Evolutionary conservation across 1,284 basidiomycete species (phyloP).

Genomic region (Malassezia equina): DNA sequence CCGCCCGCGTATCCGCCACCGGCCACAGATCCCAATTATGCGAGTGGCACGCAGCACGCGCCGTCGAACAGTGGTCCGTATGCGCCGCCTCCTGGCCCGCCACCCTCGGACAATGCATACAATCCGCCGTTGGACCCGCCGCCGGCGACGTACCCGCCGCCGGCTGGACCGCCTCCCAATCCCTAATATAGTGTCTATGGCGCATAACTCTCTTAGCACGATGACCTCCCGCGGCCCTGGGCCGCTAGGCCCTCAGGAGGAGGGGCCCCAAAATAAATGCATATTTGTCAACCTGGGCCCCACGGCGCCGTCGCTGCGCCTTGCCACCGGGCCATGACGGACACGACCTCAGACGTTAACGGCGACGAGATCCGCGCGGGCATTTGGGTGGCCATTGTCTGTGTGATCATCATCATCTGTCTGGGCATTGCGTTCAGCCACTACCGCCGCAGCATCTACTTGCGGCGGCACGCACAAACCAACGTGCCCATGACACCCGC

Average conservation of each 20-base stretch:
- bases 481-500: background rate
- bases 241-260: background rate
- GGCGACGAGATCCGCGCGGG: background rate
- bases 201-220: background rate
- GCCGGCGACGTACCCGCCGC: conserved; percentile 1
- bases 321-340: background rate
- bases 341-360: no score
- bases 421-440: background rate
- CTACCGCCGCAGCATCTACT: background rate
- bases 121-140: background rate
- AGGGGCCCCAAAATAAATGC: background rate
- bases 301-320: background rate
- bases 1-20: conserved; percentile 2
- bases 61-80: background rate
- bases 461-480: background rate
- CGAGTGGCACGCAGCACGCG: background rate
- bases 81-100: conserved; percentile 5
- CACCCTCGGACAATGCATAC: background rate
- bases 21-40: background rate
- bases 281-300: background rate
- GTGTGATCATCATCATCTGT: background rate
- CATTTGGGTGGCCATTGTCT: background rate
- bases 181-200: background rate
- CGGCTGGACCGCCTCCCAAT: conserved; percentile 1
- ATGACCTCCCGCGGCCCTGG: background rate